These are phyloP conservation scores for Tylopilus sp. DNA, from an alignment of 768 basidiomycete genomes.

Conservation along the genomic window DNA sequence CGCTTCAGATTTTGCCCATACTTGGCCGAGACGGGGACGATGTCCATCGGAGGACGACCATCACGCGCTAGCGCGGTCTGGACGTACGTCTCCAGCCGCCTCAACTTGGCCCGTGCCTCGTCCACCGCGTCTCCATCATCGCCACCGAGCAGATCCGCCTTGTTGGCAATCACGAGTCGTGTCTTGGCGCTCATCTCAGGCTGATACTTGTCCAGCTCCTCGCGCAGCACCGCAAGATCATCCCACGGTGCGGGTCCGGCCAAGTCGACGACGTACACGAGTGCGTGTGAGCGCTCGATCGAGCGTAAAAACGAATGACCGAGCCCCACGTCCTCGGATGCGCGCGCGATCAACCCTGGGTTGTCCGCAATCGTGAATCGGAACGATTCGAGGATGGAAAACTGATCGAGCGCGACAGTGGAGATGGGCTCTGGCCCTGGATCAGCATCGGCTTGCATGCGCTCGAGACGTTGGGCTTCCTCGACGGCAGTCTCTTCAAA, in stretches of 20 bases:
- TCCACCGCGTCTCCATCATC: slow-evolving; percentile 43
- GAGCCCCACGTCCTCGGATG: slow-evolving; percentile 87
- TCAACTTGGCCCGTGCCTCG: slow-evolving; percentile 56
- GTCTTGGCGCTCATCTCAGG: slow-evolving; percentile 73
- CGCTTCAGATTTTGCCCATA: slow-evolving; percentile 74
- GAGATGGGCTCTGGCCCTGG: not conserved
- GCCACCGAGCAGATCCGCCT: slow-evolving; percentile 77
- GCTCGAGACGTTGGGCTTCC: slow-evolving; percentile 38
- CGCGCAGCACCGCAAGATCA: slow-evolving; percentile 65
- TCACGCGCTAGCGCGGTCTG: slow-evolving; percentile 38
- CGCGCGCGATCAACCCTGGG: slow-evolving; percentile 83
- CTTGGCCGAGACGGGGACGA: slow-evolving; percentile 85
- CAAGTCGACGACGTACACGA: slow-evolving; percentile 92
- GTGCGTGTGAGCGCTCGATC: slow-evolving; percentile 86
- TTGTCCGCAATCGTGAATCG: slow-evolving; percentile 97
- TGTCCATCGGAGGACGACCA: slow-evolving; percentile 49
- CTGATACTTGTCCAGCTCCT: slow-evolving; percentile 84
- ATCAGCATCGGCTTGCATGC: slow-evolving; percentile 15
- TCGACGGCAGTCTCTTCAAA: slow-evolving; percentile 70
- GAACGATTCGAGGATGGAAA: slow-evolving; percentile 66
- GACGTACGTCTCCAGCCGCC: slow-evolving; percentile 55
- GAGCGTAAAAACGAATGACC: slow-evolving; percentile 92
- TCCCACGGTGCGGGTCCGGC: slow-evolving; percentile 71
- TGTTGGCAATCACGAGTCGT: slow-evolving; percentile 87
- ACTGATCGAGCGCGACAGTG: slow-evolving; percentile 34